These are phyloP conservation scores for Eragrostis curvula DNA, from an alignment of 176 grass and related monocot species.

Conservation along the genomic window DNA sequence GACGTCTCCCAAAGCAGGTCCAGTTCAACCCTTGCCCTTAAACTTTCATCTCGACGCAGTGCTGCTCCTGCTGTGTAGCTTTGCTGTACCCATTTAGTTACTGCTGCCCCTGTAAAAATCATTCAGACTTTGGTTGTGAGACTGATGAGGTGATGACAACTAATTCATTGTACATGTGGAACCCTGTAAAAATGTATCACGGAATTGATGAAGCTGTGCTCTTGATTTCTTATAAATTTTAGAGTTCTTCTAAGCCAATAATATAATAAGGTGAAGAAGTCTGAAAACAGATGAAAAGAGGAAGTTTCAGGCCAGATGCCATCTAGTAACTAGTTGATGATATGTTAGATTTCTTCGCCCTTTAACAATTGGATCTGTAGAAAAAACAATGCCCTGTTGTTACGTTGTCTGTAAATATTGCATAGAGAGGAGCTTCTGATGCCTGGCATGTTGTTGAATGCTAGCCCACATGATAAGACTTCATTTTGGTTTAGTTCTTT, in stretches of 20 bases:
- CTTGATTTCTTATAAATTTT: not conserved
- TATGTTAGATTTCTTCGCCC: not conserved
- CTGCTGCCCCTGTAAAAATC: not conserved
- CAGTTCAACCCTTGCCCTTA: not conserved
- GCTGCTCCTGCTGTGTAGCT: not conserved
- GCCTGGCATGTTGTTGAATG: not conserved
- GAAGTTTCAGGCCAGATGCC: not conserved
- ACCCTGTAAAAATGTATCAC: not conserved
- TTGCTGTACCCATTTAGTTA: not conserved
- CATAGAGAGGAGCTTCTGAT: not conserved
- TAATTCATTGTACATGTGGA: not conserved
- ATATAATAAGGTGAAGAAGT: not conserved
- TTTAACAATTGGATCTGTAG: not conserved
- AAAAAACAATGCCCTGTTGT: not conserved
- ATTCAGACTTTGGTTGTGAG: not conserved
- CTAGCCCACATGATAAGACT: not conserved
- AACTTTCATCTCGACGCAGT: not conserved
- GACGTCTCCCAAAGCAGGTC: slow-evolving; percentile 91
- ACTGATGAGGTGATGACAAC: not conserved
- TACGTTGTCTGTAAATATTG: not conserved
- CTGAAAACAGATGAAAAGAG: not conserved
- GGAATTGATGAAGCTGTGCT: not conserved
- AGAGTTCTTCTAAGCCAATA: not conserved
- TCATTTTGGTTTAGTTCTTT: not conserved
- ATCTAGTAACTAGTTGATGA: not conserved